These are phyloP conservation scores for Trapa bicornis DNA, from an alignment of 345 rosid species.

Conservation along the genomic window DNA sequence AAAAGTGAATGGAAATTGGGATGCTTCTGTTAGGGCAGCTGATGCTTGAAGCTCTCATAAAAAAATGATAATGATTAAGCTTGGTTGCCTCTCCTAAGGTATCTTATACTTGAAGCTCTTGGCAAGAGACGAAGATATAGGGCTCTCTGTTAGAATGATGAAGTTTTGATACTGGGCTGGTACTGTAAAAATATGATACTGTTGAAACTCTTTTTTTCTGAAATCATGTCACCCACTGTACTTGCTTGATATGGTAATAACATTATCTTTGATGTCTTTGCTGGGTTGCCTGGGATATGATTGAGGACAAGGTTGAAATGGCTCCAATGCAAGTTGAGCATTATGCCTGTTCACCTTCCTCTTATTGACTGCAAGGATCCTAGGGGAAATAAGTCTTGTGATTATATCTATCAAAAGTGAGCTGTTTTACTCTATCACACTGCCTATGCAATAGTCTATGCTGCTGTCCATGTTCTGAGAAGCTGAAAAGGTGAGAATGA, in stretches of 20 bases:
- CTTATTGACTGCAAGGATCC: conserved; percentile 12
- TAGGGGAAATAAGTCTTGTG: neutral
- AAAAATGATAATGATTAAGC: neutral
- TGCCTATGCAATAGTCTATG: neutral
- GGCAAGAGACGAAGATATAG: neutral
- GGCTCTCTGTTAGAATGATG: neutral
- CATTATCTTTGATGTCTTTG: neutral
- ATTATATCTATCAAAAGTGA: no score
- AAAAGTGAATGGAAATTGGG: conserved; percentile 12
- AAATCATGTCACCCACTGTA: neutral
- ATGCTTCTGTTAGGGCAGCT: conserved; percentile 26
- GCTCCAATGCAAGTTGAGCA: conserved; percentile 14
- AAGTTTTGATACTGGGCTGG: no score
- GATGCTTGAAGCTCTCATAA: neutral
- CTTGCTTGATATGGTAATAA: neutral
- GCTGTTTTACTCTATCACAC: neutral
- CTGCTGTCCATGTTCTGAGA: neutral
- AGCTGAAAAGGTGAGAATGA: no score
- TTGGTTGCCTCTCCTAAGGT: no score
- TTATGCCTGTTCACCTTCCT: conserved; percentile 38
- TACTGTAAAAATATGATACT: neutral
- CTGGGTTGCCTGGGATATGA: neutral
- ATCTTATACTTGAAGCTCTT: no score
- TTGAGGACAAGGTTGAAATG: no score
- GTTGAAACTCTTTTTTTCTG: neutral